Conservation (phyloP, 2,329 filamentous ascomycete genomes). For the Exophiala viscosa region DNA sequence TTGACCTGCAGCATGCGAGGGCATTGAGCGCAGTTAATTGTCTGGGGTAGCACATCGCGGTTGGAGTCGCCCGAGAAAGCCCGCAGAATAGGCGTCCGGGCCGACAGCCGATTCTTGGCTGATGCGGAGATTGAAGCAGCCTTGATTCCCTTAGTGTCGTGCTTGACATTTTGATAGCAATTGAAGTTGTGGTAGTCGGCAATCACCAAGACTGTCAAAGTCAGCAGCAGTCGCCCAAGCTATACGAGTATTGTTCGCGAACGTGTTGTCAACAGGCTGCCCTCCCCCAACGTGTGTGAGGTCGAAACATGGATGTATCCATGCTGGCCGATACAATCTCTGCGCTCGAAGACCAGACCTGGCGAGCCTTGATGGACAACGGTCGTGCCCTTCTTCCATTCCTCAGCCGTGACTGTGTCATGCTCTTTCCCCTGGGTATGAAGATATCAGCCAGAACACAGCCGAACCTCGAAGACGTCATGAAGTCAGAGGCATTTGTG, state of each 20-base stretch:
- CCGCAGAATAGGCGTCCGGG: too few relatives aligned
- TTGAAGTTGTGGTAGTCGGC: too few relatives aligned
- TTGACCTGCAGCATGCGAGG: background rate
- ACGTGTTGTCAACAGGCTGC: too few relatives aligned
- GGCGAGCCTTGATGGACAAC: constrained; percentile 23
- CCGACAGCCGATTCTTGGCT: too few relatives aligned
- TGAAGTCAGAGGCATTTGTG: constrained; percentile 28
- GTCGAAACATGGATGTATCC: constrained; percentile 10
- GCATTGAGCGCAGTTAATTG: background rate
- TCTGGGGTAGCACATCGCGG: background rate
- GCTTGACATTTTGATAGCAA: too few relatives aligned
- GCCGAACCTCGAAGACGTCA: constrained; percentile 27
- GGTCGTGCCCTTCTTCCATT: constrained; percentile 26
- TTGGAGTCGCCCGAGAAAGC: too few relatives aligned
- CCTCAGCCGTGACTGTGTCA: constrained; percentile 27
- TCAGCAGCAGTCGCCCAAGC: too few relatives aligned
- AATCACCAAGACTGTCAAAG: too few relatives aligned
- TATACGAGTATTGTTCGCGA: too few relatives aligned
- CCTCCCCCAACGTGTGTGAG: too few relatives aligned
- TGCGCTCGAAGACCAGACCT: constrained; percentile 27
- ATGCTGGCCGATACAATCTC: constrained; percentile 24
- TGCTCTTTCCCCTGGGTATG: constrained; percentile 28
- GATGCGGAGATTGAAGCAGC: too few relatives aligned
- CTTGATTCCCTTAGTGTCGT: too few relatives aligned
- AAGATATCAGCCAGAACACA: constrained; percentile 21